These are phyloP conservation scores for Echinosphaeria canescens DNA, from an alignment of 2,329 filamentous ascomycete genomes.

Conservation along the genomic window DNA sequence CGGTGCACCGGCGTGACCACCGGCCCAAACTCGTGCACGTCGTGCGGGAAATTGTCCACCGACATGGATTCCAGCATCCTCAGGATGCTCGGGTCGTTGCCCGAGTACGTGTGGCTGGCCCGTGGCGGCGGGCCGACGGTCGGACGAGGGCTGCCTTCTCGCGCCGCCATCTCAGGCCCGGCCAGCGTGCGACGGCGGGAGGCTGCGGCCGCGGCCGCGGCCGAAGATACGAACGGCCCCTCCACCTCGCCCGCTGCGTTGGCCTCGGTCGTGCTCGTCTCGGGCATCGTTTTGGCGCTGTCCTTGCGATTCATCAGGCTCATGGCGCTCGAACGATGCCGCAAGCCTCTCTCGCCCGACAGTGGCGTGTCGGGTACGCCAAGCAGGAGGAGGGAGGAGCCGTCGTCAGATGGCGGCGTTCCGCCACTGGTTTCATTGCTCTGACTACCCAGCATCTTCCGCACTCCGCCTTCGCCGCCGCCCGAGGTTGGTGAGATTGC, in stretches of 20 bases:
- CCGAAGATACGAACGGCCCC: conserved; percentile 24
- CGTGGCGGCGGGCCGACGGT: conserved; percentile 21
- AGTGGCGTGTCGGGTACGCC: conserved; percentile 18
- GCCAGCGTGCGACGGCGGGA: no score
- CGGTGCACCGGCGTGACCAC: conserved; percentile 48
- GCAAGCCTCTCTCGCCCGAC: conserved; percentile 26
- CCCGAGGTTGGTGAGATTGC: conserved; percentile 9
- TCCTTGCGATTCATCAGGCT: conserved; percentile 36
- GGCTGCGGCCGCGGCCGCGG: no score
- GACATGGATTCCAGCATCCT: conserved; percentile 73
- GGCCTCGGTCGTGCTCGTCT: conserved; percentile 34
- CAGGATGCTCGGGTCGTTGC: conserved; percentile 49
- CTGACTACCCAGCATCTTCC: conserved; percentile 12
- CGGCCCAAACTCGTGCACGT: conserved; percentile 55
- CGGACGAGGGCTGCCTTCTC: neutral
- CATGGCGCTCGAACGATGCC: conserved; percentile 35
- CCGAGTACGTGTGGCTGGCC: conserved; percentile 64
- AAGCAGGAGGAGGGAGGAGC: conserved; percentile 15
- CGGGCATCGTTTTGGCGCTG: conserved; percentile 31
- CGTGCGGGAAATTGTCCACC: conserved; percentile 44
- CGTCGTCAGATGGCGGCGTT: conserved; percentile 4
- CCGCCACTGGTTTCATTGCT: conserved; percentile 4
- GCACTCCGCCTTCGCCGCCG: conserved; percentile 15
- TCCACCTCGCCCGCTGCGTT: conserved; percentile 39
- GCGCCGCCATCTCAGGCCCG: no score